Conservation (phyloP, 768 basidiomycete genomes). For the Mrakia hoshinonis region DNA sequence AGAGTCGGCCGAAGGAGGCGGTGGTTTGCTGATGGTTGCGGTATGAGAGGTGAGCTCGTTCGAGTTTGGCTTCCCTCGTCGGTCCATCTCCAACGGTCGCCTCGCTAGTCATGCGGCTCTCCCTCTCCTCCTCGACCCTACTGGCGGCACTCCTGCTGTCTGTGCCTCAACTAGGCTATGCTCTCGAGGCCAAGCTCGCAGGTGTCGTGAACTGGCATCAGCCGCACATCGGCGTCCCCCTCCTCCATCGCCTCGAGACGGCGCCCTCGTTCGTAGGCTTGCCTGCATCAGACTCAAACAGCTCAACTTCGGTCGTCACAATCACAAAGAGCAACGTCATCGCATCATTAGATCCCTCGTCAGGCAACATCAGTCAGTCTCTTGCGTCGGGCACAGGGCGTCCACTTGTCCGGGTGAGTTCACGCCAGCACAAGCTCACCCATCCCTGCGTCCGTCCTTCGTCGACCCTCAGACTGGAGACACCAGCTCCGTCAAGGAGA, state of each 20-base stretch:
- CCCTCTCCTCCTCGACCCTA: not conserved
- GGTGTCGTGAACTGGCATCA: slow-evolving; percentile 75
- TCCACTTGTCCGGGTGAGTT: too few relatives aligned
- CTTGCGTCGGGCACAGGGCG: not conserved
- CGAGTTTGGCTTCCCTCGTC: not conserved
- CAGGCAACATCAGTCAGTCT: not conserved
- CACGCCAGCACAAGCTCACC: not conserved
- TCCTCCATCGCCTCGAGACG: slow-evolving; percentile 43
- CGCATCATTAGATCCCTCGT: slow-evolving; percentile 48
- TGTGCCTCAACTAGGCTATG: not conserved
- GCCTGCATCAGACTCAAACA: not conserved
- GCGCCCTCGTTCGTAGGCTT: not conserved
- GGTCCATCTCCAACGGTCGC: not conserved
- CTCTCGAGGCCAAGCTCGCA: slow-evolving; percentile 37
- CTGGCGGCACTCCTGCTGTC: not conserved
- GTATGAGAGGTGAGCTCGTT: too few relatives aligned
- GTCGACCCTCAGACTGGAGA: slow-evolving; percentile 59
- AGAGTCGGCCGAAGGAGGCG: too few relatives aligned
- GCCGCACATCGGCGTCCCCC: slow-evolving; percentile 62
- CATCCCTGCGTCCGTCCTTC: not conserved
- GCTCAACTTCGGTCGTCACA: slow-evolving; percentile 45
- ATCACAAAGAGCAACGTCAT: slow-evolving; percentile 69
- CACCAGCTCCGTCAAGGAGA: slow-evolving; percentile 65
- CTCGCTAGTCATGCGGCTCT: not conserved
- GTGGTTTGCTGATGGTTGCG: too few relatives aligned